These are phyloP conservation scores for Huiozyma naganishii DNA, from an alignment of 805 yeast genomes.

Conservation along the genomic window DNA sequence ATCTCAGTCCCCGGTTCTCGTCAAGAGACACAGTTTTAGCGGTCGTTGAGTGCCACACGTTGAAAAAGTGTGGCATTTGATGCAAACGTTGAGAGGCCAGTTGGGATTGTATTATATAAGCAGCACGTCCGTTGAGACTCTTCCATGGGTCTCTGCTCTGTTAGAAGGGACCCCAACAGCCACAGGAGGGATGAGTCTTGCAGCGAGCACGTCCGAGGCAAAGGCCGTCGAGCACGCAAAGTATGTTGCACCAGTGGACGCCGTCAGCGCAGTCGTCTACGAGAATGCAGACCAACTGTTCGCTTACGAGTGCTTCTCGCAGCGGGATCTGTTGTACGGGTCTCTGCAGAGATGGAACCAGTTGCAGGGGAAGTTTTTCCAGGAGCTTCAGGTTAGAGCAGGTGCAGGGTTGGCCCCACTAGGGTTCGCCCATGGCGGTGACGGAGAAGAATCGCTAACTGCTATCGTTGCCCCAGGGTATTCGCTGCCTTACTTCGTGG, in stretches of 20 bases:
- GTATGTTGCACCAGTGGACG: conserved; percentile 38
- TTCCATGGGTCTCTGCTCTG: no score
- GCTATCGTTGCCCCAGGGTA: conserved; percentile 49
- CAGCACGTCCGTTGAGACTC: no score
- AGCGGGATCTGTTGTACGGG: conserved; percentile 46
- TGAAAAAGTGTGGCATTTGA: no score
- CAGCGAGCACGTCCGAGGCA: no score
- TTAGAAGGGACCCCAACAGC: no score
- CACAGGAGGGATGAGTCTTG: no score
- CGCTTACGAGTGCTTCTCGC: conserved; percentile 59
- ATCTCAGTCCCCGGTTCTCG: no score
- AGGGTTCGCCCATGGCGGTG: conserved; percentile 43
- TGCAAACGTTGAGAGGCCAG: no score
- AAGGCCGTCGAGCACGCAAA: no score
- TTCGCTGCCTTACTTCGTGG: conserved; percentile 58
- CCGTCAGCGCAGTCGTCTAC: conserved; percentile 44
- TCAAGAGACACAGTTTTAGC: no score
- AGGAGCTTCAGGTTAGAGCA: conserved; percentile 55
- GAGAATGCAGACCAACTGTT: conserved; percentile 44
- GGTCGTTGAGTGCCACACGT: no score
- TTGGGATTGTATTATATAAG: no score
- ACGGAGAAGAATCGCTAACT: conserved; percentile 19
- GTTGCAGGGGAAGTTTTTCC: conserved; percentile 6
- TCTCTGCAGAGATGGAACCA: background rate
- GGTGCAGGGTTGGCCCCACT: conserved; percentile 76